A percentile compares a stretch with the other conserved stretches of the same genome.
Evolutionary conservation across 140 eudicot species (phyloP).

Genomic region (Oenanthe javanica): DNA sequence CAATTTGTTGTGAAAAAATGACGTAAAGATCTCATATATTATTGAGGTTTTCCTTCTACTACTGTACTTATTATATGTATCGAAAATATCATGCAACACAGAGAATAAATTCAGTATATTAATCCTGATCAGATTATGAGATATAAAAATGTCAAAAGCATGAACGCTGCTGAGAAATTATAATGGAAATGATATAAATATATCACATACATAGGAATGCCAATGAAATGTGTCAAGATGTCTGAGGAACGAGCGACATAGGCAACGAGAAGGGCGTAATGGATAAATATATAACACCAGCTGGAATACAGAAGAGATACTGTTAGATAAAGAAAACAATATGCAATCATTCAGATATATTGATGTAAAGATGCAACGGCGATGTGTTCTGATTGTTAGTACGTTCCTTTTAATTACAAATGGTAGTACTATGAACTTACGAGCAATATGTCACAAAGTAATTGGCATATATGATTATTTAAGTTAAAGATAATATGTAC

Average conservation of each 20-base stretch:
- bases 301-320: slow-evolving; percentile 43
- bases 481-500: background rate
- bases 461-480: background rate
- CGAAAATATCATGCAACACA: background rate
- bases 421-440: background rate
- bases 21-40: background rate
- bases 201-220: slow-evolving; percentile 73
- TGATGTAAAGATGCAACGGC: background rate
- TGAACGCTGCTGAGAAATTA: slow-evolving; percentile 3
- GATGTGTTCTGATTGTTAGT: background rate
- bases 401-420: background rate
- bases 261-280: slow-evolving; percentile 97
- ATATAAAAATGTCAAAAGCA: background rate
- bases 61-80: background rate
- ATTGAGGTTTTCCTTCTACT: background rate
- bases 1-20: background rate
- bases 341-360: background rate
- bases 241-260: slow-evolving; percentile 98
- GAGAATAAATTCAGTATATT: background rate
- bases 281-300: slow-evolving; percentile 93
- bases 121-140: background rate
- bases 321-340: background rate
- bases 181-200: slow-evolving; percentile 6
- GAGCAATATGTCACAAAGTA: background rate
- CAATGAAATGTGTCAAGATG: slow-evolving; percentile 74